phyloP scores from a whole-genome alignment of 257 asterid species.

The Cordia subcordata region DNA sequence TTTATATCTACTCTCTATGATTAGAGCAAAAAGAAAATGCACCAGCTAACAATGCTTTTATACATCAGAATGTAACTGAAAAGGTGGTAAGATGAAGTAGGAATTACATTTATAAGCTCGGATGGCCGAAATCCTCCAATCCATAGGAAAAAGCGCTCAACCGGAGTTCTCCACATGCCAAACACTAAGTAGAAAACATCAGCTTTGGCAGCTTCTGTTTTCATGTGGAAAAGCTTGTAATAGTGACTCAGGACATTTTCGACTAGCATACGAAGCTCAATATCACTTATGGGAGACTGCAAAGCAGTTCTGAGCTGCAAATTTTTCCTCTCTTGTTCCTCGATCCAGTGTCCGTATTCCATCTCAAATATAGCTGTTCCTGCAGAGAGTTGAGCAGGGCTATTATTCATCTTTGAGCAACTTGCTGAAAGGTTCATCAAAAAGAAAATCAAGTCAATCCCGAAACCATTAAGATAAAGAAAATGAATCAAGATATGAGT shows the following conservation, averaged over 20 bases:
- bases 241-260: conserved; percentile 60
- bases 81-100: not conserved
- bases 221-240: conserved; percentile 65
- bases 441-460: too few species aligned
- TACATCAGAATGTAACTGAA: too few species aligned
- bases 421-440: not conserved
- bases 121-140: conserved; percentile 93
- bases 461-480: too few species aligned
- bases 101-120: conserved; percentile 65
- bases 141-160: conserved; percentile 88
- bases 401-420: not conserved
- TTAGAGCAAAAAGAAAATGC: too few species aligned
- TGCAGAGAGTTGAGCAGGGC: conserved; percentile 10
- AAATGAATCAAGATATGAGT: too few species aligned
- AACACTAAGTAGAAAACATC: conserved; percentile 82
- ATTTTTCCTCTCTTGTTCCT: conserved; percentile 63
- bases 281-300: conserved; percentile 48
- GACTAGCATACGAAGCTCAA: conserved; percentile 50
- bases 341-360: conserved; percentile 74
- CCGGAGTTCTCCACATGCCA: conserved; percentile 77
- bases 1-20: too few species aligned
- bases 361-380: conserved; percentile 75
- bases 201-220: conserved; percentile 64
- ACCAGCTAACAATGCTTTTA: too few species aligned
- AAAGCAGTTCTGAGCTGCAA: conserved; percentile 51